A percentile compares a stretch with the other conserved stretches of the same genome.
Evolutionary conservation across 2,329 filamentous ascomycete genomes (phyloP).

Genomic region (Catunica adiposa): DNA sequence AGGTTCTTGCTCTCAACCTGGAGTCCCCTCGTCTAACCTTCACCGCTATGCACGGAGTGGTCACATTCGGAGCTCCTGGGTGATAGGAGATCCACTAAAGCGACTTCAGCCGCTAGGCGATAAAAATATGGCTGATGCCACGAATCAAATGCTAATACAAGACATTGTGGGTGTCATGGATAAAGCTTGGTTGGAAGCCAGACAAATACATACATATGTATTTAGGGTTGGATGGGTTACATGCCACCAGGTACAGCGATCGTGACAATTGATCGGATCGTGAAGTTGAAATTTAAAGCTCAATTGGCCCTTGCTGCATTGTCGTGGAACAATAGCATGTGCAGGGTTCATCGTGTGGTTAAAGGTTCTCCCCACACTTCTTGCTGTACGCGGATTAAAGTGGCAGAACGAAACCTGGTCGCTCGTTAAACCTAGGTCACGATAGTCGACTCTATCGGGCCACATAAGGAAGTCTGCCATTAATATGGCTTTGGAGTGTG

Average conservation of each 20-base stretch:
- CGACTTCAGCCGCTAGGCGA: not conserved
- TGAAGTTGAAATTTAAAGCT: not conserved
- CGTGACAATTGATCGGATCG: slow-evolving; percentile 1
- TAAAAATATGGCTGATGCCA: not conserved
- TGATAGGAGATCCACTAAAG: not conserved
- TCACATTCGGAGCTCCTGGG: not conserved
- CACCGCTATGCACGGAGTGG: not conserved
- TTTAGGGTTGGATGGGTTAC: not conserved
- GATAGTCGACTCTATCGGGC: not conserved
- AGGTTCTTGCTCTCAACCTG: no score
- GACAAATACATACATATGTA: not conserved
- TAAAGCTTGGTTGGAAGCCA: no score
- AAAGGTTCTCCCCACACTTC: not conserved
- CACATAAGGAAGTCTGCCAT: no score
- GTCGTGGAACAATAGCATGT: not conserved
- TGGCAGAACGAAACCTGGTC: not conserved
- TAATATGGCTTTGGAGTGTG: no score
- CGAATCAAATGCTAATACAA: no score
- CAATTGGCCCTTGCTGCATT: not conserved
- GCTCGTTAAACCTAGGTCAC: not conserved
- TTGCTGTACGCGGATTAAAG: not conserved
- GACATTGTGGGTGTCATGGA: no score
- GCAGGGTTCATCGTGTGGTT: not conserved
- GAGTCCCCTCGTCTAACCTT: not conserved
- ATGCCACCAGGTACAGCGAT: not conserved